A percentile compares a stretch with the other conserved stretches of the same genome.
Evolutionary conservation across 148 eudicot species (phyloP).

Genomic region (Chenopodium suecicum): DNA sequence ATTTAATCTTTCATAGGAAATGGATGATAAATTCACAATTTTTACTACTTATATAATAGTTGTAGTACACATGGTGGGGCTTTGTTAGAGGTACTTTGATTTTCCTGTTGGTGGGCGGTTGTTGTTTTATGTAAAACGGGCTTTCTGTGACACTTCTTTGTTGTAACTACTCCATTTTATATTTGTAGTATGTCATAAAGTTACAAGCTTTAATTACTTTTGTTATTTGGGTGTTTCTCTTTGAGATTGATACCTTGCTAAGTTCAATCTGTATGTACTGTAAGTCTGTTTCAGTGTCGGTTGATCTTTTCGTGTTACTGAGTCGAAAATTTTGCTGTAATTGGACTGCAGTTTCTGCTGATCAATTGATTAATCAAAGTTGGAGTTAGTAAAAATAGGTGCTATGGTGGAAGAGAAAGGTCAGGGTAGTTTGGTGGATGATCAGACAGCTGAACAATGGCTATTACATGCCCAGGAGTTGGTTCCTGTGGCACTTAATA

Average conservation of each 20-base stretch:
- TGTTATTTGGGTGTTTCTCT: conserved; percentile 27
- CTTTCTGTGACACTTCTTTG: conserved; percentile 45
- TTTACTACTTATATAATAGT: conserved; percentile 9
- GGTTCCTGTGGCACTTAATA: conserved; percentile 61
- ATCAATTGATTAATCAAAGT: conserved; percentile 4
- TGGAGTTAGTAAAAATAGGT: neutral
- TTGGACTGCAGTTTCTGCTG: conserved; percentile 25
- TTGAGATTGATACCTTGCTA: conserved; percentile 15
- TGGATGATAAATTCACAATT: conserved; percentile 30
- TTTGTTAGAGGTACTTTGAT: conserved; percentile 35
- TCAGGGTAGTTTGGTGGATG: conserved; percentile 22
- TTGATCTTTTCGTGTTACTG: neutral
- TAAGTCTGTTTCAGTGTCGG: neutral
- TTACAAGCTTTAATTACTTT: conserved; percentile 4
- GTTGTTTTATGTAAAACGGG: conserved; percentile 42
- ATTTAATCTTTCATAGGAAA: conserved; percentile 29
- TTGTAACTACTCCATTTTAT: conserved; percentile 47
- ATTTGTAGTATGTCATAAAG: conserved; percentile 19
- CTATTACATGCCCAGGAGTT: conserved; percentile 57
- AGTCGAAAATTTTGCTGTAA: neutral
- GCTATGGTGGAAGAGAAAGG: conserved; percentile 71
- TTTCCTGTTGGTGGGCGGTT: conserved; percentile 37
- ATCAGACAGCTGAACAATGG: conserved; percentile 61
- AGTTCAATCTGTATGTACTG: conserved; percentile 13
- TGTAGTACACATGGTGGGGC: conserved; percentile 32